Conservation (phyloP, 1,284 basidiomycete species). For the Meripilus lineatus region DNA sequence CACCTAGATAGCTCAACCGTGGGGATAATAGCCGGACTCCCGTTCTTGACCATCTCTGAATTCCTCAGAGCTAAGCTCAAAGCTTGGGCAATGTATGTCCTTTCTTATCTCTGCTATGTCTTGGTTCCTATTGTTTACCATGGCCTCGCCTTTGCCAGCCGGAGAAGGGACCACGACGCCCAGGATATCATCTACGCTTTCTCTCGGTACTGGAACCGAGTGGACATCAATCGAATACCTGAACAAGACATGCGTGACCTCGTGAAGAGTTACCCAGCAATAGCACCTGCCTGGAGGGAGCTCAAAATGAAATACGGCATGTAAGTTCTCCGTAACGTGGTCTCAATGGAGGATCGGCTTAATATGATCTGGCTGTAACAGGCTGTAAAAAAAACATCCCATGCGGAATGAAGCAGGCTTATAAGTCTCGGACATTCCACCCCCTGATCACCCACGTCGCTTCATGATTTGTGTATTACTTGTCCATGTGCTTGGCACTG, state of each 20-base stretch:
- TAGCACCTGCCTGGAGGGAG: conserved; percentile 62
- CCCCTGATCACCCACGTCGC: too few relatives aligned
- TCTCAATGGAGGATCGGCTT: background rate
- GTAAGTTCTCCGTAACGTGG: conserved; percentile 18
- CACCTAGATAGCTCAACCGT: conserved; percentile 60
- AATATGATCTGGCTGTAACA: background rate
- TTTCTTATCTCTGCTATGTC: conserved; percentile 13
- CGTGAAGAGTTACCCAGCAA: conserved; percentile 47
- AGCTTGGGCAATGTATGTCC: conserved; percentile 66
- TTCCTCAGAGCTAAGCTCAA: conserved; percentile 77
- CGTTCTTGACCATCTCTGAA: conserved; percentile 74
- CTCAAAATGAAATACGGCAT: conserved; percentile 65
- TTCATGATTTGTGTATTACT: too few relatives aligned
- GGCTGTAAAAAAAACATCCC: too few relatives aligned
- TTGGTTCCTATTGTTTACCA: background rate
- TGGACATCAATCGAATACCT: conserved; percentile 76
- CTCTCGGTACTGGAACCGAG: conserved; percentile 66
- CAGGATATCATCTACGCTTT: conserved; percentile 66
- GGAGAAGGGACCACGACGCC: conserved; percentile 62
- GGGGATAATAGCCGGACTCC: conserved; percentile 60
- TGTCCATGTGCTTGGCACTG: too few relatives aligned
- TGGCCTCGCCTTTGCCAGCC: conserved; percentile 34
- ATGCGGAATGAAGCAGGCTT: too few relatives aligned
- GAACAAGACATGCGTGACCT: conserved; percentile 78
- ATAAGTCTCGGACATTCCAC: too few relatives aligned